phyloP scores from a whole-genome alignment of 768 basidiomycete genomes.

The Suillus americanus region DNA sequence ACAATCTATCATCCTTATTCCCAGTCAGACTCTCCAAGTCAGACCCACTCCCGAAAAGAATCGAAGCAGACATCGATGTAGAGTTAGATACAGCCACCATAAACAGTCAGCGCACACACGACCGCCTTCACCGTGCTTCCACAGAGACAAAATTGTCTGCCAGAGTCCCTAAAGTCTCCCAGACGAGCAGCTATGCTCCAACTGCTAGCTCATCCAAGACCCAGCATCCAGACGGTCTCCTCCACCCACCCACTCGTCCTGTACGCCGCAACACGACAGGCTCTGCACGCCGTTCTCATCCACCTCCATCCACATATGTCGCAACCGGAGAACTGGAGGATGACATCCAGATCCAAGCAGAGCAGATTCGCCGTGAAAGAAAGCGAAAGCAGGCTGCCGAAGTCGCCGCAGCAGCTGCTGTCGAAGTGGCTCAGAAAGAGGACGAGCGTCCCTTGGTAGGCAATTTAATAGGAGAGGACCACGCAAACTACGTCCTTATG shows the following conservation, averaged over 20 bases:
- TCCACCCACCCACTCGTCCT: constrained; percentile 54
- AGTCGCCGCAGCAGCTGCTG: constrained; percentile 54
- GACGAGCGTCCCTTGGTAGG: constrained; percentile 76
- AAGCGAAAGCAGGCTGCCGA: constrained; percentile 70
- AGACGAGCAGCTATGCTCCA: constrained; percentile 17
- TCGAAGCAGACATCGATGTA: constrained; percentile 30
- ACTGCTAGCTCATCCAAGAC: constrained; percentile 23
- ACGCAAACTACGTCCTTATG: constrained; percentile 99
- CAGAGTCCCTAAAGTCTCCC: constrained; percentile 22
- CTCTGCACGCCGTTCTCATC: constrained; percentile 36
- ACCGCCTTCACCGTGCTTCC: constrained; percentile 45
- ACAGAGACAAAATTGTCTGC: constrained; percentile 47
- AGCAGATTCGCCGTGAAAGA: constrained; percentile 80
- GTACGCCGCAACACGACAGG: constrained; percentile 74
- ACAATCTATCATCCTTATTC: constrained; percentile 27
- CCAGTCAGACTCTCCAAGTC: constrained; percentile 22
- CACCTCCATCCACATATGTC: constrained; percentile 35
- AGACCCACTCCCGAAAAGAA: constrained; percentile 21
- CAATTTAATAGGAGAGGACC: constrained; percentile 96
- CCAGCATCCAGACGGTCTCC: constrained; percentile 43
- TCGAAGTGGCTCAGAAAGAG: constrained; percentile 26
- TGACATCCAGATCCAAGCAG: constrained; percentile 85
- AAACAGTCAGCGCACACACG: constrained; percentile 23
- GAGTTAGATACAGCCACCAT: constrained; percentile 17
- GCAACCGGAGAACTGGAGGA: constrained; percentile 44